Percentiles rank a stretch among this genome's conserved stretches.
Conservation (phyloP, 495 filamentous ascomycete species). For the Penicillium turbatum region DNA sequence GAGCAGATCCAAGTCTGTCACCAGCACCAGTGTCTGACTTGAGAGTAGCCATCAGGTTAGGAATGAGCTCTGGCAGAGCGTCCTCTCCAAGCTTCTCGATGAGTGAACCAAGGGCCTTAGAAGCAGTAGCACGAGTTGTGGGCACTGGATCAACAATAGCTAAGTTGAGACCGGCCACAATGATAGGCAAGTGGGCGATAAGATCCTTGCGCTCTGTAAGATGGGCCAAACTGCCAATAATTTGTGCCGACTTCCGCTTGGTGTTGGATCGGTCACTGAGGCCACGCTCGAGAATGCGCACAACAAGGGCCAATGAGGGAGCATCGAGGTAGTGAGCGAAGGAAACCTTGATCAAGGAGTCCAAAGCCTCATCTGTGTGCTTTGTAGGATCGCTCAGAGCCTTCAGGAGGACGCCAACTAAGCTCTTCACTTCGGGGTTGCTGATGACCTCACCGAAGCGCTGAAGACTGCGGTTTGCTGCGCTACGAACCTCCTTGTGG, state of each 20-base stretch:
- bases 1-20: slow-evolving; percentile 90
- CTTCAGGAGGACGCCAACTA: slow-evolving; percentile 88
- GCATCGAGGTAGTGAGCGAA: slow-evolving; percentile 97
- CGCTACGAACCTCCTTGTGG: slow-evolving; percentile 89
- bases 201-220: slow-evolving; percentile 95
- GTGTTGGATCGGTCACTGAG: slow-evolving; percentile 86
- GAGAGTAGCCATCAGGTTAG: slow-evolving; percentile 92
- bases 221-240: slow-evolving; percentile 95
- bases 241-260: slow-evolving; percentile 91
- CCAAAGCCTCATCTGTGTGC: slow-evolving; percentile 91
- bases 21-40: slow-evolving; percentile 96
- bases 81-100: slow-evolving; percentile 98
- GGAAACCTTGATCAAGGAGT: slow-evolving; percentile 88
- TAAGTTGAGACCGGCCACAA: slow-evolving; percentile 83
- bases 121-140: slow-evolving; percentile 93
- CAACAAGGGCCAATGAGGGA: slow-evolving; percentile 88
- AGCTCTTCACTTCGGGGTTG: slow-evolving; percentile 90
- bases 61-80: slow-evolving; percentile 92
- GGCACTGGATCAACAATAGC: slow-evolving; percentile 95
- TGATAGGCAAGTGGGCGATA: slow-evolving; percentile 81
- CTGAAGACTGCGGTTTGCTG: slow-evolving; percentile 92
- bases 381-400: slow-evolving; percentile 96
- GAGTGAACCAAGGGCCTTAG: slow-evolving; percentile 89
- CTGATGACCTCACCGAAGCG: slow-evolving; percentile 97
- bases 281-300: slow-evolving; percentile 90